Conservation (phyloP, 306 rosid species). For the Dicorynia guianensis region DNA sequence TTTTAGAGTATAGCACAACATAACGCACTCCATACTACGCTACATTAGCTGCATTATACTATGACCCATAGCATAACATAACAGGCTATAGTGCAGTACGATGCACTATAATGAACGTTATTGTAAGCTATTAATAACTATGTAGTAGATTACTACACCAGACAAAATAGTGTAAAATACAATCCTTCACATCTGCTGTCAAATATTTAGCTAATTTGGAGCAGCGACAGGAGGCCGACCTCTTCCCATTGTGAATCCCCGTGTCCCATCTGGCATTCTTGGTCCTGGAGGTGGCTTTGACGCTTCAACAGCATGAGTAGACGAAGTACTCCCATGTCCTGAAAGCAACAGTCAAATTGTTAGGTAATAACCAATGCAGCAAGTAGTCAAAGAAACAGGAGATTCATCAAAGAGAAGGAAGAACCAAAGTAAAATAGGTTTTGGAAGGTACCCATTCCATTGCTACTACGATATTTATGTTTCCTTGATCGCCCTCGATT, state of each 20-base stretch:
- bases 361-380: conserved; percentile 14
- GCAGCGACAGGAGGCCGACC: conserved; percentile 68
- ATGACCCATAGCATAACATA: too few relatives aligned
- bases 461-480: conserved; percentile 67
- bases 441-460: conserved; percentile 75
- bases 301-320: conserved; percentile 61
- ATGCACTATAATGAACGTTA: too few relatives aligned
- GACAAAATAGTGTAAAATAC: conserved; percentile 34
- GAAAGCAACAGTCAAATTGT: background rate
- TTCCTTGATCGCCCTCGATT: conserved; percentile 71
- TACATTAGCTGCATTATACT: too few relatives aligned
- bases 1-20: too few relatives aligned
- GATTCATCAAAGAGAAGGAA: background rate
- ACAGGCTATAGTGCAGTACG: too few relatives aligned
- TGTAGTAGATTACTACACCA: conserved; percentile 24
- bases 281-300: conserved; percentile 98
- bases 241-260: conserved; percentile 95
- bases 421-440: background rate
- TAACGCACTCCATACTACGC: too few relatives aligned
- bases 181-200: conserved; percentile 17
- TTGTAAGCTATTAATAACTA: too few relatives aligned
- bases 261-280: conserved; percentile 95
- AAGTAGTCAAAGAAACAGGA: conserved; percentile 19
- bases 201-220: conserved; percentile 51
- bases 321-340: conserved; percentile 83